phyloP scores from a whole-genome alignment of 1,284 basidiomycete species.

The Exsudoporus floridanus region DNA sequence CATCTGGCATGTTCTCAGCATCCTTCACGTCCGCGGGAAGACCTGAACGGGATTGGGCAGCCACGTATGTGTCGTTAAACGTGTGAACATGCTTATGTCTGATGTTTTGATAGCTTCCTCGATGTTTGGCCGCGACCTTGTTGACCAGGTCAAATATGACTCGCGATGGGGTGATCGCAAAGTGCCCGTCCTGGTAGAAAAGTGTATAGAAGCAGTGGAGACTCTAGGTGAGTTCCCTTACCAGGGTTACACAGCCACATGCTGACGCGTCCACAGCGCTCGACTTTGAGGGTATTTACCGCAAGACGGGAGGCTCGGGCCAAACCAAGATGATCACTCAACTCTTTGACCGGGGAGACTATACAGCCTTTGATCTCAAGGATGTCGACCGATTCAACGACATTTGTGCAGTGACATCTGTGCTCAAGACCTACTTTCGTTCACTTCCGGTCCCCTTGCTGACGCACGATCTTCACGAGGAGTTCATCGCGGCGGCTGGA shows the following conservation, averaged over 20 bases:
- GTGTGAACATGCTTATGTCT: slow-evolving; percentile 5
- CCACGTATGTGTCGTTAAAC: slow-evolving; percentile 20
- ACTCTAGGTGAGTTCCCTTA: slow-evolving; percentile 59
- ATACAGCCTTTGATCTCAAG: slow-evolving; percentile 81
- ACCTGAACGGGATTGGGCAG: slow-evolving; percentile 24
- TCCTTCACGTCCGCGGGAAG: slow-evolving; percentile 38
- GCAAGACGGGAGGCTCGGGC: slow-evolving; percentile 92
- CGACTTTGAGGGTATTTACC: slow-evolving; percentile 94
- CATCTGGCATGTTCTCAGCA: slow-evolving; percentile 58
- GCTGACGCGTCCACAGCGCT: slow-evolving; percentile 51
- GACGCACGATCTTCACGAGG: slow-evolving; percentile 89
- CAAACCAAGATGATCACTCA: slow-evolving; percentile 94
- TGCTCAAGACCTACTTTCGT: slow-evolving; percentile 96
- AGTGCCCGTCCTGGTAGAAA: slow-evolving; percentile 90
- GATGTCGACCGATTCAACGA: slow-evolving; percentile 94
- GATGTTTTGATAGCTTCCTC: slow-evolving; percentile 59
- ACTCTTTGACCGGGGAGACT: slow-evolving; percentile 92
- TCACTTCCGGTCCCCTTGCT: slow-evolving; percentile 87
- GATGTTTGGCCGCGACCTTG: slow-evolving; percentile 88
- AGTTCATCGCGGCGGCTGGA: slow-evolving; percentile 77
- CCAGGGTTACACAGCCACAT: neutral
- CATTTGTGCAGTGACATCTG: slow-evolving; percentile 94
- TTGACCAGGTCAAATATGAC: slow-evolving; percentile 82
- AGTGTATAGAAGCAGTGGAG: slow-evolving; percentile 94
- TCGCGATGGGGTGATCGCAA: slow-evolving; percentile 56